A percentile compares a stretch with the other conserved stretches of the same genome.
Conservation (phyloP, 1,139 yeast species). For the Debaryomycetaceae sp. region DNA sequence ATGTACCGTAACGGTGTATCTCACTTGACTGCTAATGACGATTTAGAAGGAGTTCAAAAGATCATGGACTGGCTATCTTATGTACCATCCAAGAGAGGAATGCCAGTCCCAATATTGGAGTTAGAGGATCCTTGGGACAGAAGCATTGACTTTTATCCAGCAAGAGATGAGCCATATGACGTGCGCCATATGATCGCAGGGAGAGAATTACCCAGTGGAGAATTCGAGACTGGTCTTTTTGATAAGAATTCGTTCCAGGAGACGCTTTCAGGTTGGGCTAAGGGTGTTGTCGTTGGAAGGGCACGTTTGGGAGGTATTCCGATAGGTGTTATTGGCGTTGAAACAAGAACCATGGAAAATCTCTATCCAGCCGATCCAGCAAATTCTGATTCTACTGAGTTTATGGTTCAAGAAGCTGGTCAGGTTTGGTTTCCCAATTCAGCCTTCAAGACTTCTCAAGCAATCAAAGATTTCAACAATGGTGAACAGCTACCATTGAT, state of each 20-base stretch:
- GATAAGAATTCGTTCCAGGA: slow-evolving; percentile 93
- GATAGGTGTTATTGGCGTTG: slow-evolving; percentile 96
- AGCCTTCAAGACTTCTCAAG: slow-evolving; percentile 98
- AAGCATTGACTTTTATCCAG: slow-evolving; percentile 78
- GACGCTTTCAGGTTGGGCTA: slow-evolving; percentile 98
- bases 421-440: slow-evolving; percentile 99
- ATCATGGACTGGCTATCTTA: slow-evolving; percentile 96
- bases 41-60: slow-evolving; percentile 92
- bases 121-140: slow-evolving; percentile 90
- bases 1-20: slow-evolving; percentile 98
- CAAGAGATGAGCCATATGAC: slow-evolving; percentile 72
- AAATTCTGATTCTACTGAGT: slow-evolving; percentile 89
- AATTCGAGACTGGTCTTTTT: slow-evolving; percentile 80
- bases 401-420: slow-evolving; percentile 90
- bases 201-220: slow-evolving; percentile 60
- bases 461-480: slow-evolving; percentile 92
- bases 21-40: slow-evolving; percentile 92
- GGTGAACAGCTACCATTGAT: slow-evolving; percentile 97
- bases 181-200: slow-evolving; percentile 96
- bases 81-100: slow-evolving; percentile 84
- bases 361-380: slow-evolving; percentile 97
- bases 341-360: slow-evolving; percentile 85
- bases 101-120: slow-evolving; percentile 89
- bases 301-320: slow-evolving; percentile 99
- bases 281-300: slow-evolving; percentile 97